Evolutionary conservation across 306 rosid species (phyloP).

Genomic region (Heteromeles arbutifolia): DNA sequence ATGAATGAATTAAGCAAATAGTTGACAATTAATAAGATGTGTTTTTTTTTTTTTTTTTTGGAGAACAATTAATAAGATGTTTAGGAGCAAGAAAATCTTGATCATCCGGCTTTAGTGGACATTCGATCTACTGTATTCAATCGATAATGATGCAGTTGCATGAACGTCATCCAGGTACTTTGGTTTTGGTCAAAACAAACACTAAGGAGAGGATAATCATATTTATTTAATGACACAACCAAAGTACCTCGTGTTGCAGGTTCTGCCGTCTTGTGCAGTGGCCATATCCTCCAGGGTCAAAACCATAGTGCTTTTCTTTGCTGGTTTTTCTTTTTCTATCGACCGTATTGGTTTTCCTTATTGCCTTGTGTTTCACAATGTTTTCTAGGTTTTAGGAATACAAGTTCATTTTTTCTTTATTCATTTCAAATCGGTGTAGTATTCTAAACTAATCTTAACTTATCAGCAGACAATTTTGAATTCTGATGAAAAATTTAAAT

Average conservation of each 20-base stretch:
- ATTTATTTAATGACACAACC: background rate
- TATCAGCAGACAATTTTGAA: too few relatives aligned
- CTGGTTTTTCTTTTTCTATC: background rate
- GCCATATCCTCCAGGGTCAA: background rate
- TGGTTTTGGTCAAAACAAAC: background rate
- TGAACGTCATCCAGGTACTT: background rate
- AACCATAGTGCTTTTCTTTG: background rate
- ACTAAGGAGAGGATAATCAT: background rate
- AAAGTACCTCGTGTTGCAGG: background rate
- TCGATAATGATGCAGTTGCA: background rate
- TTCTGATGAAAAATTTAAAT: too few relatives aligned
- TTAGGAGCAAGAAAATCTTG: background rate
- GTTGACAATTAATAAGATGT: background rate
- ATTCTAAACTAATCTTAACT: too few relatives aligned
- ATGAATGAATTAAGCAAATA: background rate
- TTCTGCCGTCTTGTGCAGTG: background rate
- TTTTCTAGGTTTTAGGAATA: background rate
- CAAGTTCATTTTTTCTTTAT: too few relatives aligned
- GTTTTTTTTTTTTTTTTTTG: too few relatives aligned
- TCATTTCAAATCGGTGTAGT: too few relatives aligned
- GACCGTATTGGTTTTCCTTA: background rate
- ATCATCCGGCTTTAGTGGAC: background rate
- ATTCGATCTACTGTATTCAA: background rate
- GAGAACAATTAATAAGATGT: background rate
- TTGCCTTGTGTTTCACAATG: slow-evolving; percentile 18